Percentiles rank a stretch among this genome's conserved stretches.
Evolutionary conservation across 2,329 filamentous ascomycete genomes (phyloP).

Genomic region (Remersonia thermophila): DNA sequence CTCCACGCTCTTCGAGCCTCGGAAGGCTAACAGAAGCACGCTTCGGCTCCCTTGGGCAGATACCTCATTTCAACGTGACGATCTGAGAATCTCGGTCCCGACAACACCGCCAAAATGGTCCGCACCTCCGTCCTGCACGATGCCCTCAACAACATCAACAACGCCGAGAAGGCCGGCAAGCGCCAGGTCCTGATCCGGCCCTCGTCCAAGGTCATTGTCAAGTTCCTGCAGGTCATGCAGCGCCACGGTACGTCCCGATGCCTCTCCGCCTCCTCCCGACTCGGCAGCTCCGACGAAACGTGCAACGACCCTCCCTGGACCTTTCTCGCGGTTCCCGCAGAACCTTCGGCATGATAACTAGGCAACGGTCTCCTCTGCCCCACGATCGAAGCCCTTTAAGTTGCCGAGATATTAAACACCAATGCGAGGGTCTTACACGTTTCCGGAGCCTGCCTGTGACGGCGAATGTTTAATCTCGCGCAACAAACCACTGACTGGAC

Average conservation of each 20-base stretch:
- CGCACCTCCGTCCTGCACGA: constrained; percentile 99
- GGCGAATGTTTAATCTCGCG: constrained; percentile 89
- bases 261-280: background rate
- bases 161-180: constrained; percentile 99
- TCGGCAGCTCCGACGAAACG: background rate
- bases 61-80: constrained; percentile 50
- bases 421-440: constrained; percentile 92
- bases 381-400: constrained; percentile 98
- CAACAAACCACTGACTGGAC: constrained; percentile 60
- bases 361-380: constrained; percentile 65
- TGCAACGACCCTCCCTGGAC: constrained; percentile 11
- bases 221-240: constrained; percentile 99
- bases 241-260: constrained; percentile 73
- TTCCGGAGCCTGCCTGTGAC: constrained; percentile 64
- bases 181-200: constrained; percentile 97
- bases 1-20: constrained; percentile 50
- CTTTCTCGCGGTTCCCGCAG: constrained; percentile 12
- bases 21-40: constrained; percentile 51
- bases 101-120: constrained; percentile 77
- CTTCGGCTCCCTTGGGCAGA: constrained; percentile 33
- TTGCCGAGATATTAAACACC: constrained; percentile 84
- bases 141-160: constrained; percentile 99
- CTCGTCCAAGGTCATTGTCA: constrained; percentile 98
- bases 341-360: constrained; percentile 97
- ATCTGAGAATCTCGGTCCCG: constrained; percentile 66